Base-by-base conservation (phyloP, 169 alveolate genomes). In the Eimeria tenella region DNA sequence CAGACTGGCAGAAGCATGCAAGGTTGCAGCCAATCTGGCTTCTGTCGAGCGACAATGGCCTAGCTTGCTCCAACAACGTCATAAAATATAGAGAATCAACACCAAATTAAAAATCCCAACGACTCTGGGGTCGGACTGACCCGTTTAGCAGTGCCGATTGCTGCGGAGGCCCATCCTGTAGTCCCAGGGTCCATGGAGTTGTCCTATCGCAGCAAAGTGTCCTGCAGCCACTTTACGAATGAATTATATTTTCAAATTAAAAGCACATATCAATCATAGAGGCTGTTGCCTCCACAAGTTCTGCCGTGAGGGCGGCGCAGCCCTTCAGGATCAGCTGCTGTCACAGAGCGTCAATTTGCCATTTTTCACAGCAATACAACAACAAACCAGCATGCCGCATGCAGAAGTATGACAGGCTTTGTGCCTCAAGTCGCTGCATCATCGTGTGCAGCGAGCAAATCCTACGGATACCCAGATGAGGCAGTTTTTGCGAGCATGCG, bases 141-240 rank as follows among this genome's bases (percentile, higher is more conserved):
- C 86, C 65, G 5, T 8, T 52, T 71, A 21, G 0, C 55, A 10
- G 23, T 53, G 42, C 23, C 81, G n/a, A 10, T 63, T 17, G 49
- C 62, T 10, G 10, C 15, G 62, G 84, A 74, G 84, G 84, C 84
- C 60, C 60, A 5, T n/a, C n/a, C n/a, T n/a, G n/a, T n/a, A n/a
- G n/a, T n/a, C n/a, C n/a, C n/a, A n/a, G n/a, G n/a, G n/a, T n/a
- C n/a, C n/a, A n/a, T n/a, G n/a, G n/a, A n/a, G n/a, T n/a, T n/a
- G n/a, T n/a, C n/a, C n/a, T n/a, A n/a, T 31, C 42, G 42, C 42
- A 31, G 42, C 2, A 31, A 31, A 31, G 42, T 2, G 4, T 31
- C 42, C 42, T 31, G 4, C 42, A 31, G 42, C 42, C 42, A 31
- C 42, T 31, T 31, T 31, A 2, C 0, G 4, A 31, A 31, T 31